Conservation (phyloP, 2,329 filamentous ascomycete species). For the Bisporella sp. region DNA sequence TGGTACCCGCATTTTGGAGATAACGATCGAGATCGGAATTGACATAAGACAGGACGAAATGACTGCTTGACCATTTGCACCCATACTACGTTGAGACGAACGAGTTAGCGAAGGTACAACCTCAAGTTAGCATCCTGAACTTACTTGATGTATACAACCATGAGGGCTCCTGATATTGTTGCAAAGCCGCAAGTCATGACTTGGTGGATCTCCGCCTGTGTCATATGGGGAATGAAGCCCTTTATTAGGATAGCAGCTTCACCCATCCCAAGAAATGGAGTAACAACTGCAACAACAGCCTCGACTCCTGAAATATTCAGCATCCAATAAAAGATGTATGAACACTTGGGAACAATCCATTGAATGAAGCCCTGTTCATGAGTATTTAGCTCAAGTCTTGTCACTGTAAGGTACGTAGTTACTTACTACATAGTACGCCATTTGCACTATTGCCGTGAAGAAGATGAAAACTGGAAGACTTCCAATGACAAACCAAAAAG, state of each 20-base stretch:
- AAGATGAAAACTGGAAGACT: neutral
- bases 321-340: constrained; percentile 2
- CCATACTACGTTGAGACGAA: neutral
- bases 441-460: neutral
- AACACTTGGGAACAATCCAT: constrained; percentile 4
- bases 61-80: constrained; percentile 2
- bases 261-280: constrained; percentile 5
- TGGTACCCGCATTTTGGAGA: constrained; percentile 6
- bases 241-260: constrained; percentile 3
- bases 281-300: constrained; percentile 2
- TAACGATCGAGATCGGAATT: constrained; percentile 4
- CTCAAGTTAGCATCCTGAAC: neutral
- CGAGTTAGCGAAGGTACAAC: too few relatives aligned
- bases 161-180: constrained; percentile 1
- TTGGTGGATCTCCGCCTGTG: constrained; percentile 6
- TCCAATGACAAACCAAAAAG: neutral
- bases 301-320: constrained; percentile 4
- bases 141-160: constrained; percentile 3
- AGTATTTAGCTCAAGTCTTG: too few relatives aligned
- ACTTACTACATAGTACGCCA: neutral
- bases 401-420: too few relatives aligned
- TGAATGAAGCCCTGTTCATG: neutral
- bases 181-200: constrained; percentile 5
- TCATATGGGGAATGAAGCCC: constrained; percentile 4
- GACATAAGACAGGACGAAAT: constrained; percentile 9